A percentile compares a stretch with the other conserved stretches of the same genome.
These are phyloP conservation scores for Microcos paniculata DNA, from an alignment of 345 rosid genomes.

Conservation along the genomic window DNA sequence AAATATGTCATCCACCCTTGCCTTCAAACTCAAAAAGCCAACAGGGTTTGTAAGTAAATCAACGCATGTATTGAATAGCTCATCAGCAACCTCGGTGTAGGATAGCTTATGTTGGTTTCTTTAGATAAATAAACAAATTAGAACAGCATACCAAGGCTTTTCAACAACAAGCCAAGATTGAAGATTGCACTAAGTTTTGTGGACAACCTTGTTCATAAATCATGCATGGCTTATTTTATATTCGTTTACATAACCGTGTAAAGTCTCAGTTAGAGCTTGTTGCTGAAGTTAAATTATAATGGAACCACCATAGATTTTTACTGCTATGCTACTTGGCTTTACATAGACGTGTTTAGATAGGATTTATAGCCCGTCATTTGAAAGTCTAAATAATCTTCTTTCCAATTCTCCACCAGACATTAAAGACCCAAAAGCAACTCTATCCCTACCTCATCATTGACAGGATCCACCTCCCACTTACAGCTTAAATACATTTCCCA, in stretches of 20 bases:
- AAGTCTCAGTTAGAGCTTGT: neutral
- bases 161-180: neutral
- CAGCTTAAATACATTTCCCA: neutral
- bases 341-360: neutral
- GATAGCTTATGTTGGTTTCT: neutral
- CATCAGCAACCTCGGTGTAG: neutral
- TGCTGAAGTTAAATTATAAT: neutral
- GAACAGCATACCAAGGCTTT: neutral
- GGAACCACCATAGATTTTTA: neutral
- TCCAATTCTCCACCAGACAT: neutral
- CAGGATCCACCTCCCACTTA: neutral
- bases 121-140: neutral
- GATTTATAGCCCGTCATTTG: neutral
- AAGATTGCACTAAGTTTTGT: neutral
- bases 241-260: neutral
- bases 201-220: neutral
- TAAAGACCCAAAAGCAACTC: neutral
- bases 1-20: neutral
- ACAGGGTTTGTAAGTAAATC: neutral
- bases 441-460: neutral
- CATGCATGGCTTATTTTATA: neutral
- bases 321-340: neutral
- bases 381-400: neutral
- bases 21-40: neutral
- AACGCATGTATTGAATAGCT: neutral